phyloP scores from a whole-genome alignment of 2,329 filamentous ascomycete genomes.

The Diaporthe nobilis region DNA sequence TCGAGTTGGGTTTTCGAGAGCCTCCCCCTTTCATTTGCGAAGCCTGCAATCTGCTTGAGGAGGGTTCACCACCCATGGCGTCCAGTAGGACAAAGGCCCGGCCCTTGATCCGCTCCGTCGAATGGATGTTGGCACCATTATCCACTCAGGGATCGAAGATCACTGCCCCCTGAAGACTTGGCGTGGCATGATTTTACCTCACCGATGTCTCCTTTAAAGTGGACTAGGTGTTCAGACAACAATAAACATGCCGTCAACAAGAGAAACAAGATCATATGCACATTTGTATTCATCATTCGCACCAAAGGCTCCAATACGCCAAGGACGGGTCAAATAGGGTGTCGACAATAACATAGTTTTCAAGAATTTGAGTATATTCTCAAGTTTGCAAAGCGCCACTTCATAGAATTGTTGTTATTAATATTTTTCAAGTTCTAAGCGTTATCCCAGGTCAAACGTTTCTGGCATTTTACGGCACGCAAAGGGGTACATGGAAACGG shows the following conservation, averaged over 20 bases:
- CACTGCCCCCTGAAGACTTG: conserved; percentile 10
- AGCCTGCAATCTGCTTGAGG: not conserved
- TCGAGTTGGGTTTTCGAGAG: not conserved
- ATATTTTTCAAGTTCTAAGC: not conserved
- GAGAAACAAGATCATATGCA: not conserved
- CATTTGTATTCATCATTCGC: not conserved
- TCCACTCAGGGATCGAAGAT: conserved; percentile 1
- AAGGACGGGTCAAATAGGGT: not conserved
- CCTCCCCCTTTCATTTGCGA: not conserved
- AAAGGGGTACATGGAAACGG: not conserved
- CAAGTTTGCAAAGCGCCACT: not conserved
- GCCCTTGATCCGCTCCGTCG: not conserved
- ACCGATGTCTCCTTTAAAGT: not conserved
- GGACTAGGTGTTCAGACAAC: not conserved
- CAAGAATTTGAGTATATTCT: not conserved
- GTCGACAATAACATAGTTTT: not conserved
- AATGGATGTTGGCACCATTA: not conserved
- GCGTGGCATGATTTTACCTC: not conserved
- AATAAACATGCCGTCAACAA: not conserved
- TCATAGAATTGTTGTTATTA: not conserved
- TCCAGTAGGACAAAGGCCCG: conserved; percentile 6
- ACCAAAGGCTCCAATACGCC: not conserved
- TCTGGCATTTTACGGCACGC: not conserved
- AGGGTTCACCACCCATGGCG: not conserved
- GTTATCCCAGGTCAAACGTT: not conserved